Conservation (phyloP, 208 protist species). For the Crithidia mellificae region DNA sequence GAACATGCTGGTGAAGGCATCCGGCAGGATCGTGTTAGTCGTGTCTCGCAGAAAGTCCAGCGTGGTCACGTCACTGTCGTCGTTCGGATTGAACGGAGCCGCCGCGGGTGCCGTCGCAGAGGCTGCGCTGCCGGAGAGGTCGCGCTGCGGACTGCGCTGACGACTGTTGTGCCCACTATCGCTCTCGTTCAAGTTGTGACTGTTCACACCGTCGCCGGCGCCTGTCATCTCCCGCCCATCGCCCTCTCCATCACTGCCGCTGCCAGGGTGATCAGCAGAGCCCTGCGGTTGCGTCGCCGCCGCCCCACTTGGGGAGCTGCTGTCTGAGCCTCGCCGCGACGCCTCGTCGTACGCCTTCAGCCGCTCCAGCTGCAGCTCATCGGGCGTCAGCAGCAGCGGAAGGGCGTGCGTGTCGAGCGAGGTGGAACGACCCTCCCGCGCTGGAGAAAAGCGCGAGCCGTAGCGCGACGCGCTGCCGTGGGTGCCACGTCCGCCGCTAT, state of each 20-base stretch:
- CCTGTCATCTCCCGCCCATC: not conserved
- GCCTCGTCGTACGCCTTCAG: slow-evolving; percentile 28
- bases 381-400: slow-evolving; percentile 17
- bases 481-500: not conserved
- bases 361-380: slow-evolving; percentile 42
- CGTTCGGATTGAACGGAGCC: no score
- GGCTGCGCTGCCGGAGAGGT: not conserved
- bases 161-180: not conserved
- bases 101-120: not conserved
- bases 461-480: not conserved
- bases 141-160: not conserved
- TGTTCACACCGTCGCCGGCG: no score
- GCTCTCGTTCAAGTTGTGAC: not conserved
- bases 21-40: slow-evolving; percentile 32
- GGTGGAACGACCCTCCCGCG: not conserved
- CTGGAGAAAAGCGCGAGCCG: not conserved
- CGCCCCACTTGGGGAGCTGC: not conserved
- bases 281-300: no score
- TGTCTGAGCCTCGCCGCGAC: not conserved
- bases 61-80: slow-evolving; percentile 19
- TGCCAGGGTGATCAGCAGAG: no score
- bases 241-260: no score
- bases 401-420: not conserved
- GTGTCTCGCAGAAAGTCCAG: slow-evolving; percentile 44
- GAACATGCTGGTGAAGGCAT: slow-evolving; percentile 40